phyloP scores from a whole-genome alignment of 805 yeast species.

The Saturnispora sanitii region DNA sequence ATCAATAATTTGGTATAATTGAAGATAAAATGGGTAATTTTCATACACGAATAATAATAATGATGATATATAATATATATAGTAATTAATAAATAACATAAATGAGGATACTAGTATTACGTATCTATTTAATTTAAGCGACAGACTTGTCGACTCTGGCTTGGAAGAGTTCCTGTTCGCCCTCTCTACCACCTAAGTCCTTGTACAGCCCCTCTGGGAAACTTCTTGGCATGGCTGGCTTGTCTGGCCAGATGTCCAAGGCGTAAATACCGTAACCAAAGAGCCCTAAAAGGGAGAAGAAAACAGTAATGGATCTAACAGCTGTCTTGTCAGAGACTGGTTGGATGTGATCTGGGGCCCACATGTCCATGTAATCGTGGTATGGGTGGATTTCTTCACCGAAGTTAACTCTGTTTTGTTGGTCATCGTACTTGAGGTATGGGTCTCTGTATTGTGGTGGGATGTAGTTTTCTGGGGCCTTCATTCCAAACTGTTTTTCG shows the following conservation, averaged over 20 bases:
- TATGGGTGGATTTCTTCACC: constrained; percentile 63
- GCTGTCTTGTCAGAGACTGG: constrained; percentile 53
- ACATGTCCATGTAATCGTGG: constrained; percentile 68
- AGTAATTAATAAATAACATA: background rate
- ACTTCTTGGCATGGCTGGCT: constrained; percentile 67
- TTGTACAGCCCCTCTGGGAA: constrained; percentile 72
- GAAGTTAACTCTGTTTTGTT: constrained; percentile 69
- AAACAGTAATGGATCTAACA: constrained; percentile 42
- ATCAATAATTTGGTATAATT: no score
- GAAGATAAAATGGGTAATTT: background rate
- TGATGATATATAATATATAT: background rate
- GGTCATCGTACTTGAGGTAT: constrained; percentile 65
- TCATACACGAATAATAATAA: background rate
- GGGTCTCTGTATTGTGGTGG: constrained; percentile 55
- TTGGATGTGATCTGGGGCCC: constrained; percentile 76
- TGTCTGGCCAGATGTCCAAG: constrained; percentile 49
- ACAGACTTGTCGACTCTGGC: constrained; percentile 33
- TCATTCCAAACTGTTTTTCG: constrained; percentile 37
- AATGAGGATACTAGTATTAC: background rate
- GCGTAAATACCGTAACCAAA: constrained; percentile 37
- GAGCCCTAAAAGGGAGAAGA: constrained; percentile 40
- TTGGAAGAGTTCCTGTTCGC: constrained; percentile 33
- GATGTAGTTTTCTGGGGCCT: constrained; percentile 47
- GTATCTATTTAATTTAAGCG: background rate
- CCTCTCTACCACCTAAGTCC: constrained; percentile 56